Evolutionary conservation across 73 alveolate genomes (phyloP), one percentile per base, ranked within the genome.

Genomic region (Uronychia binucleata): DNA sequence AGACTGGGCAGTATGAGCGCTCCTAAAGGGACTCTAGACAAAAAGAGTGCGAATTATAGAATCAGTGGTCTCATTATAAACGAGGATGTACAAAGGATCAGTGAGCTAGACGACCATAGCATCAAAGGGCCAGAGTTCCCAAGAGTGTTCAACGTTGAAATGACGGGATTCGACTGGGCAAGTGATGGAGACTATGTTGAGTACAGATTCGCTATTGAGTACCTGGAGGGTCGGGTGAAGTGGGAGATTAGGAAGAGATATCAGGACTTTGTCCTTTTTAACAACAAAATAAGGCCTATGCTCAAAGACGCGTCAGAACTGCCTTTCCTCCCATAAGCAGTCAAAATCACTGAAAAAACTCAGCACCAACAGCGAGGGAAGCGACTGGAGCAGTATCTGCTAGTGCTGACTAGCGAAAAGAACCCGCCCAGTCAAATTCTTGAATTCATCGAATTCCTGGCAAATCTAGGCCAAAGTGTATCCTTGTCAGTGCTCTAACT

Each of bases 111-210:
- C 5, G 19, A 19, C 67, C 67, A 46, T 46, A 46, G 19, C 19
- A 46, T 46, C 19, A 46, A 46, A 46, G 5, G 27, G 1, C 58
- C 81, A 28, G 81, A 75, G 28, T 8, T 28, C 1, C 57, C 28
- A 1, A 30, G 1, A 8, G 58, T 75, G 1, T 75, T 75, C 58
- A 28, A 25, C 28, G 58, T 75, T 30, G n/a, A 75, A 28, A 32
- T 75, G 28, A 28, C 81, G 5, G 29, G 81, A 28, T 75, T 28
- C 57, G 57, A 75, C 1, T 75, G 81, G 81, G 28, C 81, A 26
- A 75, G 28, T 75, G 81, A 75, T 75, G 81, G 81, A 8, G 32
- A 75, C 58, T 75, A 75, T 30, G 32, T 75, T 75, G 81, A 75
- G 30, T 75, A 75, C 32, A 28, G 46, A 8, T 26, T 75, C 30